Percentiles rank a stretch among this genome's conserved stretches.
Conservation (phyloP, 768 basidiomycete genomes). For the Amanita muscaria region DNA sequence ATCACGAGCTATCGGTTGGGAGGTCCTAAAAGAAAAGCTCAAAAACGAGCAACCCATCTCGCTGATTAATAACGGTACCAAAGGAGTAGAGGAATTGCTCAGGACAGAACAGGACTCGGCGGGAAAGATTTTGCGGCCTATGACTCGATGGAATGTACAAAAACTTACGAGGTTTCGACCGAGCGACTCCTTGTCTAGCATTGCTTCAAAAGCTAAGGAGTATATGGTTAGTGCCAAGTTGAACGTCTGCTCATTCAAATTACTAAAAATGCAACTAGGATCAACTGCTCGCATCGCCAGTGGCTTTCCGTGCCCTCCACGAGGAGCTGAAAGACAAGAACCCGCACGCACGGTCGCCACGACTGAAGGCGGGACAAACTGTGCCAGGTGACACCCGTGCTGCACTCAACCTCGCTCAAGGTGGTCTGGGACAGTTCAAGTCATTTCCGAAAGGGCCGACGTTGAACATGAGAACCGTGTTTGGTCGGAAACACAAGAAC, state of each 20-base stretch:
- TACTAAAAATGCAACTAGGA: constrained; percentile 35
- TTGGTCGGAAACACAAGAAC: constrained; percentile 23
- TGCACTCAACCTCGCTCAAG: constrained; percentile 46
- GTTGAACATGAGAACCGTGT: constrained; percentile 23
- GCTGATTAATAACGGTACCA: constrained; percentile 43
- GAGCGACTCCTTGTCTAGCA: constrained; percentile 32
- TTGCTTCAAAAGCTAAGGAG: constrained; percentile 49
- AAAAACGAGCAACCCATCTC: constrained; percentile 32
- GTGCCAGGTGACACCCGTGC: constrained; percentile 49
- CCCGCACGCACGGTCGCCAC: constrained; percentile 20
- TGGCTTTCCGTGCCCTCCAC: constrained; percentile 38
- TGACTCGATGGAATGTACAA: constrained; percentile 68
- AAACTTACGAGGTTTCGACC: constrained; percentile 61
- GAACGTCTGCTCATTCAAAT: constrained; percentile 7
- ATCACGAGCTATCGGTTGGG: constrained; percentile 81
- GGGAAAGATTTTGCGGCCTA: constrained; percentile 41
- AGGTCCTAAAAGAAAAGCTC: constrained; percentile 55
- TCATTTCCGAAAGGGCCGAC: constrained; percentile 17
- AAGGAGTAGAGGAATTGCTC: constrained; percentile 37
- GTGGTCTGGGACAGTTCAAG: constrained; percentile 31
- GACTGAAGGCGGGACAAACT: constrained; percentile 44
- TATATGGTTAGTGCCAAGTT: constrained; percentile 51
- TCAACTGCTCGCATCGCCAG: constrained; percentile 55
- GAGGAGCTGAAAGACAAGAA: constrained; percentile 34
- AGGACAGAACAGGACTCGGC: constrained; percentile 37